Percentiles rank a stretch among this genome's conserved stretches.
Evolutionary conservation across 2,329 filamentous ascomycete genomes (phyloP).

Genomic region (Sporothrix phasma): DNA sequence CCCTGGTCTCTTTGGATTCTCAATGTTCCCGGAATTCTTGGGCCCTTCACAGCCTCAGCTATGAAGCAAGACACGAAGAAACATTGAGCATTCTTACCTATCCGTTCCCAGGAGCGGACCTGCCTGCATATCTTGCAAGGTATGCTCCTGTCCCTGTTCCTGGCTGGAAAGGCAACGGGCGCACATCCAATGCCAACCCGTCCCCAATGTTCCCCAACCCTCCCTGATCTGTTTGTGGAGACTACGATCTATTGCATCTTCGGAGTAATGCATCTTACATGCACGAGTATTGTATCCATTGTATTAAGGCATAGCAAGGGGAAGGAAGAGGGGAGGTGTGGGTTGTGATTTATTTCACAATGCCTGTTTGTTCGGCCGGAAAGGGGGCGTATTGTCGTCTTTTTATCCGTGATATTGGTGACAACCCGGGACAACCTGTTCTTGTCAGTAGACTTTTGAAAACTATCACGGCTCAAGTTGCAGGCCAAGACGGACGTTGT

Average conservation of each 20-base stretch:
- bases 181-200: neutral
- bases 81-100: too few species aligned
- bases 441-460: too few species aligned
- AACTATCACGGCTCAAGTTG: neutral
- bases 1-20: neutral
- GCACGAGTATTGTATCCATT: too few species aligned
- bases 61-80: too few species aligned
- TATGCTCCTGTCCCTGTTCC: neutral
- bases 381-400: too few species aligned
- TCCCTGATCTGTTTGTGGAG: neutral
- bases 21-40: neutral
- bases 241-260: too few species aligned
- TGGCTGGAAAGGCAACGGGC: neutral
- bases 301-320: too few species aligned
- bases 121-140: neutral
- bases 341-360: neutral
- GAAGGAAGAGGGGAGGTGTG: neutral
- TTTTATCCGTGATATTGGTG: neutral
- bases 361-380: neutral
- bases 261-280: too few species aligned
- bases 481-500: neutral
- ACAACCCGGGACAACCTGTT: neutral
- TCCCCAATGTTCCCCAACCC: too few species aligned
- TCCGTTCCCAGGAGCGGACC: neutral
- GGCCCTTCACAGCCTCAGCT: too few species aligned